Conservation (phyloP, 2,329 filamentous ascomycete species). For the Sporothrix luriei region DNA sequence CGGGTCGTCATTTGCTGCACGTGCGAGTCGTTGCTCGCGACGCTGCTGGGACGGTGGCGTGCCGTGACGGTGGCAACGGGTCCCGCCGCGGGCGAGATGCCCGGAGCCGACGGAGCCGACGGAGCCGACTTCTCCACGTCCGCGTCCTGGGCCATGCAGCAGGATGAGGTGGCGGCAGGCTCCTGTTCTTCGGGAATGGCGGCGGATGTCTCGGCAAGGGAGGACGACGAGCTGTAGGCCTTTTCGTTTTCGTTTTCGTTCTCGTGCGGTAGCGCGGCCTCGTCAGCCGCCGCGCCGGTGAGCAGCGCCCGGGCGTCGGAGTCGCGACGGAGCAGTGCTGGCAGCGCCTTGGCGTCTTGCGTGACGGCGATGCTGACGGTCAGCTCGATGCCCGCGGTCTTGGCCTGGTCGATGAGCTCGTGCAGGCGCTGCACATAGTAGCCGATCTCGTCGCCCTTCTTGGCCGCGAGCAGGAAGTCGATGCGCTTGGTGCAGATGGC, state of each 20-base stretch:
- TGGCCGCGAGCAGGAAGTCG: constrained; percentile 57
- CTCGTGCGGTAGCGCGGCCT: neutral
- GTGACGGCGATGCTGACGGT: constrained; percentile 60
- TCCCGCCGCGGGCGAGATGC: neutral
- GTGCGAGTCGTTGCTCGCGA: constrained; percentile 45
- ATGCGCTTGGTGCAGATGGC: constrained; percentile 56
- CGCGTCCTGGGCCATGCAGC: constrained; percentile 30
- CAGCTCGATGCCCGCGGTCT: constrained; percentile 52
- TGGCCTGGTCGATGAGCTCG: constrained; percentile 49
- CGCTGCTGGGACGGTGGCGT: constrained; percentile 33
- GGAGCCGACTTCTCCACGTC: constrained; percentile 40
- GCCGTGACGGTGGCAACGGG: neutral
- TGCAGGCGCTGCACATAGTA: constrained; percentile 58
- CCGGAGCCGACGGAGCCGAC: constrained; percentile 28
- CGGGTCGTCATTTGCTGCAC: constrained; percentile 52
- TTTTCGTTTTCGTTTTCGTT: neutral
- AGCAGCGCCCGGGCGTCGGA: neutral
- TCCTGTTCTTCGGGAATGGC: neutral
- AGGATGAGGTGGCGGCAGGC: neutral
- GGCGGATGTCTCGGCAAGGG: neutral
- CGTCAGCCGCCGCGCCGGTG: neutral
- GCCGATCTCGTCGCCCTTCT: constrained; percentile 55
- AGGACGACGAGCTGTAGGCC: constrained; percentile 6
- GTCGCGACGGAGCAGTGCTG: neutral
- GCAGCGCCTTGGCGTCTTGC: constrained; percentile 36